Percentiles rank a stretch among this genome's conserved stretches.
Conservation (phyloP, 1,284 basidiomycete genomes). For the Sanghuangporus weigelae region DNA sequence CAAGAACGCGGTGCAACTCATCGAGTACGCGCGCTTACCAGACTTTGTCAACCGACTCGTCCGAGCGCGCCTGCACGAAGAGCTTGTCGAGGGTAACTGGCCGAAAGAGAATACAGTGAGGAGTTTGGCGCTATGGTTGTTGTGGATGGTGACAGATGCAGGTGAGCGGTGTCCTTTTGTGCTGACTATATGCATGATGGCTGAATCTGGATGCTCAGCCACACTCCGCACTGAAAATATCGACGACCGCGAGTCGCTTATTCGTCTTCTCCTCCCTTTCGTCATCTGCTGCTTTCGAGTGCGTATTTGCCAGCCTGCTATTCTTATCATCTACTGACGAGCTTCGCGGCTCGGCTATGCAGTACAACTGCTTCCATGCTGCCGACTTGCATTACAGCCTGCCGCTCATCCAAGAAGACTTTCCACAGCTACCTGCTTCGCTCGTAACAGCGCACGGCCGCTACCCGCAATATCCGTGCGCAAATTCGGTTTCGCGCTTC, state of each 20-base stretch:
- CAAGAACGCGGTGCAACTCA: constrained; percentile 58
- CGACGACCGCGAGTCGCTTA: constrained; percentile 39
- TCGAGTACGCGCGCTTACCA: constrained; percentile 42
- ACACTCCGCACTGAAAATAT: constrained; percentile 38
- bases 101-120: constrained; percentile 45
- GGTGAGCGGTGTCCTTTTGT: constrained; percentile 30
- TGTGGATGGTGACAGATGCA: constrained; percentile 54
- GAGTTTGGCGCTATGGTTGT: constrained; percentile 54
- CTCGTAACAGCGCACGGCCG: constrained; percentile 46
- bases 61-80: constrained; percentile 40
- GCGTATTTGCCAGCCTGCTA: constrained; percentile 21
- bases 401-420: constrained; percentile 34
- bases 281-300: constrained; percentile 50
- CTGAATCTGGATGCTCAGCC: constrained; percentile 30
- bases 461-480: constrained; percentile 51
- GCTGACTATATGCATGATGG: neutral
- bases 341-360: constrained; percentile 12
- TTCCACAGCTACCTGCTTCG: constrained; percentile 30
- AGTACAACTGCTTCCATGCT: constrained; percentile 54
- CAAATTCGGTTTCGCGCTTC: constrained; percentile 23
- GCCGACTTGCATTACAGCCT: constrained; percentile 56
- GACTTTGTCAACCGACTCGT: constrained; percentile 44
- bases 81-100: constrained; percentile 42
- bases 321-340: neutral
- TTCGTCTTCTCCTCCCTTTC: constrained; percentile 50